These are phyloP conservation scores for Salix koriyanagi DNA, from an alignment of 345 rosid genomes.

Conservation along the genomic window DNA sequence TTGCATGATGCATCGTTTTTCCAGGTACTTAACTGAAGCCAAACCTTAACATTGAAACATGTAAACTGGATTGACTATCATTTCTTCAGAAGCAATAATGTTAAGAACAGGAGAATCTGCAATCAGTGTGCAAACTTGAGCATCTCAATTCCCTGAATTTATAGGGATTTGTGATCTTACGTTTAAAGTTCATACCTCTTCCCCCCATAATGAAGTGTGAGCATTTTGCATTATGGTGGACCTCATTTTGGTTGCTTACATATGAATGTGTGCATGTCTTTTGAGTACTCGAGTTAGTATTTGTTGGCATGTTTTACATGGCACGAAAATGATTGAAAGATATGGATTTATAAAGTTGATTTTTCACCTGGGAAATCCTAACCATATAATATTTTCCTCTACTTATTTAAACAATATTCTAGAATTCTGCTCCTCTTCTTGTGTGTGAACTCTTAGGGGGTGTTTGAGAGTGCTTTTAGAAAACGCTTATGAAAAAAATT, in stretches of 20 bases:
- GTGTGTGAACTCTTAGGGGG: neutral
- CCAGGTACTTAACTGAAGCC: constrained; percentile 21
- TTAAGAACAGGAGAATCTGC: neutral
- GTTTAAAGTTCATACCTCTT: neutral
- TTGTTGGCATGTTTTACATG: neutral
- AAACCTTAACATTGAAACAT: neutral
- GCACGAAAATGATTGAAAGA: neutral
- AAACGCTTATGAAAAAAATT: no score
- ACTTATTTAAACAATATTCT: neutral
- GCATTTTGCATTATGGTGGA: neutral
- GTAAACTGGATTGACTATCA: neutral
- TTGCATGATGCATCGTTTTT: constrained; percentile 12
- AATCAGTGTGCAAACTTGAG: neutral
- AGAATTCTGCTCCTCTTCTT: neutral
- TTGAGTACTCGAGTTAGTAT: neutral
- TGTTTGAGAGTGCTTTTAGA: no score
- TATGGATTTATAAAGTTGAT: neutral
- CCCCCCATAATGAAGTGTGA: neutral
- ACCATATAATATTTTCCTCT: neutral
- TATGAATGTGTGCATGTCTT: neutral
- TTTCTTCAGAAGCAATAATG: neutral
- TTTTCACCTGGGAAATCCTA: neutral
- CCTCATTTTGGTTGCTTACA: neutral
- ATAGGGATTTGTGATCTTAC: neutral
- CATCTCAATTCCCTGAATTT: neutral